Conservation (phyloP, 106 monocot genomes). For the Allium cepa region DNA sequence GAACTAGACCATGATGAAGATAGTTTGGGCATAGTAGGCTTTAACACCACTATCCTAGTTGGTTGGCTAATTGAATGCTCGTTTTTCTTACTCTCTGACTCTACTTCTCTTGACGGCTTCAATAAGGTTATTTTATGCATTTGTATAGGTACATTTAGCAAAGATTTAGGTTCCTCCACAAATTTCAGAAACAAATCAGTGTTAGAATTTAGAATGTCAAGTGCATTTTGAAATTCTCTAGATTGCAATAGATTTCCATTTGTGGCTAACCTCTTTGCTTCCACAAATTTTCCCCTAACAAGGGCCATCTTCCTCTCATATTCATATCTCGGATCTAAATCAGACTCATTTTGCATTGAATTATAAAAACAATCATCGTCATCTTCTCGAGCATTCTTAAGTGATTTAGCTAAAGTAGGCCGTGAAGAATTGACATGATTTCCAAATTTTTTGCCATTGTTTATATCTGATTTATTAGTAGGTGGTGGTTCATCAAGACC, state of each 20-base stretch:
- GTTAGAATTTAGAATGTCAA: conserved; percentile 87
- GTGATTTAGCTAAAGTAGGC: conserved; percentile 13
- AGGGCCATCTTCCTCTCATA: conserved; percentile 39
- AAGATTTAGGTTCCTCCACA: conserved; percentile 78
- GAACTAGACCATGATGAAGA: conserved; percentile 1
- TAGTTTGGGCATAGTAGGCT: conserved; percentile 32
- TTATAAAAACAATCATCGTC: conserved; percentile 11
- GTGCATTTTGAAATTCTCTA: conserved; percentile 76
- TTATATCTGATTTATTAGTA: conserved; percentile 13
- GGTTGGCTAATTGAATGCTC: conserved; percentile 34
- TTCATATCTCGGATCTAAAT: no score
- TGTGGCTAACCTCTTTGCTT: conserved; percentile 70
- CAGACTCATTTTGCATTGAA: not conserved
- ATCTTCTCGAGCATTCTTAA: conserved; percentile 10
- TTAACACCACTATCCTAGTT: conserved; percentile 91
- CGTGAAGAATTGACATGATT: conserved; percentile 13
- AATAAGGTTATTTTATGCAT: conserved; percentile 49
- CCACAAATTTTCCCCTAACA: conserved; percentile 72
- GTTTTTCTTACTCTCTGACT: conserved; percentile 16
- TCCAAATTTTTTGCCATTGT: conserved; percentile 9
- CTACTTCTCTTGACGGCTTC: conserved; percentile 30
- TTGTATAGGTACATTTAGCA: conserved; percentile 26
- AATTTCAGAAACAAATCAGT: conserved; percentile 79
- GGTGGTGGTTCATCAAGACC: conserved; percentile 61
- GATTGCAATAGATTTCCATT: conserved; percentile 67